These are phyloP conservation scores for Lippia alba DNA, from an alignment of 305 asterid species.

Conservation along the genomic window DNA sequence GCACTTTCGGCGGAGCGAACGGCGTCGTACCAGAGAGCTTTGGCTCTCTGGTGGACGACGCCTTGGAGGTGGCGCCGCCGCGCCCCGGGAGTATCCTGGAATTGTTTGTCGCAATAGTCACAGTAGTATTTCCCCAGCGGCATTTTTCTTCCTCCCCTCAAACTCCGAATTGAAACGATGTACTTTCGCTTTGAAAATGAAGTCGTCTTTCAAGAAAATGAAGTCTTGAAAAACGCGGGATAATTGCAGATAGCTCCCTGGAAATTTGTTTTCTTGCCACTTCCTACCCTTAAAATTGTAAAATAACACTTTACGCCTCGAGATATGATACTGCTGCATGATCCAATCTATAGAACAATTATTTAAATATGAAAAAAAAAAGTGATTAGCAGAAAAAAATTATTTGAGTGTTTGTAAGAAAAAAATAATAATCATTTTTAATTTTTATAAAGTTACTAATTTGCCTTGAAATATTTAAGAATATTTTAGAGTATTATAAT, in stretches of 20 bases:
- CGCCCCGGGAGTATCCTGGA: slow-evolving; percentile 78
- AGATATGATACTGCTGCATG: no score
- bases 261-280: neutral
- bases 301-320: neutral
- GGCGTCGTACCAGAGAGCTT: slow-evolving; percentile 91
- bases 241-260: neutral
- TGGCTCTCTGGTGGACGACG: slow-evolving; percentile 86
- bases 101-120: slow-evolving; percentile 94
- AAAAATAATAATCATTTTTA: no score
- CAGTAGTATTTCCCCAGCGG: slow-evolving; percentile 82
- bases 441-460: no score
- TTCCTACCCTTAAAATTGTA: neutral
- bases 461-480: no score
- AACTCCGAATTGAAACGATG: neutral
- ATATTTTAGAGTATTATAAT: no score
- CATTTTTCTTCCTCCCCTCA: slow-evolving; percentile 42
- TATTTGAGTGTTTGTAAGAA: no score
- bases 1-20: slow-evolving; percentile 53
- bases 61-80: slow-evolving; percentile 94
- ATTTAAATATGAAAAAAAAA: no score
- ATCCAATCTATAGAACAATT: no score
- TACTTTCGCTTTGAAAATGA: neutral
- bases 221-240: neutral
- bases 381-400: no score
- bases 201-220: no score